Evolutionary conservation across 257 asterid species (phyloP), one percentile per base, ranked within the genome.

Genomic region (Solanum appendiculatum): DNA sequence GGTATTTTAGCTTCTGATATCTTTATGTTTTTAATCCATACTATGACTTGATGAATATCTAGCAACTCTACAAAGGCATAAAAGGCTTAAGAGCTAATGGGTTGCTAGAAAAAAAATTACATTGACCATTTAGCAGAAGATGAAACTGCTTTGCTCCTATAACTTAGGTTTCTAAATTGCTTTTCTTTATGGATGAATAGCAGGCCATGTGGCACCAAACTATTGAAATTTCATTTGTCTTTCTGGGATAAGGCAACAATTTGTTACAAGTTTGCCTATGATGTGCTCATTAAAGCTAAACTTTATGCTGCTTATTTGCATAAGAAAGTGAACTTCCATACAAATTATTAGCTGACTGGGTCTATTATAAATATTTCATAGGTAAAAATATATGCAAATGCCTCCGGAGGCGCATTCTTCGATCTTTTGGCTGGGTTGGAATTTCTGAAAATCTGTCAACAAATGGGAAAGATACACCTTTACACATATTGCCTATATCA

Each of bases 381-480:
- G 89, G 73, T 89, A 74, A 89, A 89, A 60, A 83, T 89, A 86
- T 85, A 83, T 74, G 87, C 91, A 83, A 89, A 86, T 66, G 73
- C 91, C 74, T 86, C 89, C 48, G 91, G 85, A 75, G 91, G 86
- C 87, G 91, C 82, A 69, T 89, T 82, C 74, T 86, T 78, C 82
- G n/a, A 58, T 86, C 89, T 74, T 89, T 82, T 86, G 86, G 89
- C 18, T 89, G 91, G 91, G 83, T 89, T 23, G 87, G 86, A 56
- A 77, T 89, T 25, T 72, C 89, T 83, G 91, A 83, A 9, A 89
- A 89, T 73, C 56, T 89, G 85, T 89, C 89, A 77, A 75, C 75
- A 40, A 58, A 89, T 48, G 87, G 83, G 84, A 86, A 78, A 72
- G 91, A 86, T 29, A 89, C 91, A 33, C 89, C 89, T 51, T 86